phyloP scores from a whole-genome alignment of 1,139 yeast genomes.

The Candida glucosophila region DNA sequence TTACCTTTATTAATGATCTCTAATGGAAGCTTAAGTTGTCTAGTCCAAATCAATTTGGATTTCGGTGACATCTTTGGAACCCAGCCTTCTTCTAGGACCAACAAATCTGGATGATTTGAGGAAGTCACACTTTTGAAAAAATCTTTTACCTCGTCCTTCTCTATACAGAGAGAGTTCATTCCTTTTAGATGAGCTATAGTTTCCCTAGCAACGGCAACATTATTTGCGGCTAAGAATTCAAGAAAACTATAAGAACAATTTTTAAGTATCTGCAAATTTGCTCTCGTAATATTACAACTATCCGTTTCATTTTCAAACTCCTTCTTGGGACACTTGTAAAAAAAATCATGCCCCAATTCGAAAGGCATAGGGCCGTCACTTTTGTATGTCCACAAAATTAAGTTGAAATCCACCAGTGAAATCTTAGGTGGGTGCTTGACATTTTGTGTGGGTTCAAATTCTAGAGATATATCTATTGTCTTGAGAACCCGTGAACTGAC shows the following conservation, averaged over 20 bases:
- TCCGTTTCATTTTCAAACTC: constrained; percentile 12
- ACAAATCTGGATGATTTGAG: constrained; percentile 13
- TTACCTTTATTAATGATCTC: constrained; percentile 27
- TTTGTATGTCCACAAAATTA: constrained; percentile 35
- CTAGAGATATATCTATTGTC: constrained; percentile 18
- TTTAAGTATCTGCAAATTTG: constrained; percentile 28
- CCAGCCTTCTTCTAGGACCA: constrained; percentile 22
- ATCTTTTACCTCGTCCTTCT: constrained; percentile 33
- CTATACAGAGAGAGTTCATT: constrained; percentile 29
- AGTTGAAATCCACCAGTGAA: constrained; percentile 24
- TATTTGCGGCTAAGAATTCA: constrained; percentile 25
- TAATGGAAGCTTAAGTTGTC: constrained; percentile 23
- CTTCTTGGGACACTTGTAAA: constrained; percentile 22
- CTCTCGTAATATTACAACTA: constrained; percentile 24
- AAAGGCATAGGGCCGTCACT: constrained; percentile 37
- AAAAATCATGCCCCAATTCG: constrained; percentile 33
- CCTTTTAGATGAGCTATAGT: constrained; percentile 32
- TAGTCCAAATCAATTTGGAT: constrained; percentile 19
- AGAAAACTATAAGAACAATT: constrained; percentile 27
- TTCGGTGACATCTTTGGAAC: constrained; percentile 12
- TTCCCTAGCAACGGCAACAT: constrained; percentile 23
- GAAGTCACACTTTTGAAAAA: constrained; percentile 22
- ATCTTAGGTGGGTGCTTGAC: constrained; percentile 24
- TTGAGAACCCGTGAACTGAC: constrained; percentile 14
- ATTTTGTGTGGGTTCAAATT: constrained; percentile 12